Evolutionary conservation across 345 rosid genomes (phyloP).

Genomic region (Lumnitzera littorea): DNA sequence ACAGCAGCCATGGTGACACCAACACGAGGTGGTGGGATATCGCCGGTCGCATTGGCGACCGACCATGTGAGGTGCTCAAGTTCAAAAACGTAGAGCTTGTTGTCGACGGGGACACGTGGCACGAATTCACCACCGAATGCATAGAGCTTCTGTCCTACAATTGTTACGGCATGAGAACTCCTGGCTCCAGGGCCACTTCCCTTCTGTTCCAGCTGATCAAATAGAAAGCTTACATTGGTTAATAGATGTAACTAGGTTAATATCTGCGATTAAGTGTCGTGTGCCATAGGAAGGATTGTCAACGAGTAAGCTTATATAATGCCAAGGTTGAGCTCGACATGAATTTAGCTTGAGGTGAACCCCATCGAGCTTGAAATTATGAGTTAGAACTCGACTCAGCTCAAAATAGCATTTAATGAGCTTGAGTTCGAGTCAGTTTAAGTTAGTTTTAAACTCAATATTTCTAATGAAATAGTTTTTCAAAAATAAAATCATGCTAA

Average conservation of each 20-base stretch:
- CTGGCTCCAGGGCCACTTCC: conserved; percentile 83
- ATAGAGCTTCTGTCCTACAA: conserved; percentile 56
- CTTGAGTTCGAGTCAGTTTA: not conserved
- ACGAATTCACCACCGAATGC: conserved; percentile 77
- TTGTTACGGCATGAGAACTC: conserved; percentile 82
- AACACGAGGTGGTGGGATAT: conserved; percentile 78
- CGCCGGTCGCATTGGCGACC: conserved; percentile 45
- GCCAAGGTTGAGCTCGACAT: no score
- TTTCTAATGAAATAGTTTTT: no score
- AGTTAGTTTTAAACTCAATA: no score
- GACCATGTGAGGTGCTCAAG: conserved; percentile 59
- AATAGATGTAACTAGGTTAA: no score
- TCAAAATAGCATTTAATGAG: not conserved
- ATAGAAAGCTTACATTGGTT: no score
- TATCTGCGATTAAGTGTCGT: no score
- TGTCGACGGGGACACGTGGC: conserved; percentile 89
- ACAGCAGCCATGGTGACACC: conserved; percentile 83
- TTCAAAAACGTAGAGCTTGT: conserved; percentile 63
- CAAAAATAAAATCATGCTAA: no score
- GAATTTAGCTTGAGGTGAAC: no score
- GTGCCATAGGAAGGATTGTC: no score
- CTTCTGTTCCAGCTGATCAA: conserved; percentile 57
- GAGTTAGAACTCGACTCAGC: no score
- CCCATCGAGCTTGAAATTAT: no score
- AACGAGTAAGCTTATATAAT: no score